These are phyloP conservation scores for Alternaria conjuncta DNA, from an alignment of 2,329 filamentous ascomycete species.

Conservation along the genomic window DNA sequence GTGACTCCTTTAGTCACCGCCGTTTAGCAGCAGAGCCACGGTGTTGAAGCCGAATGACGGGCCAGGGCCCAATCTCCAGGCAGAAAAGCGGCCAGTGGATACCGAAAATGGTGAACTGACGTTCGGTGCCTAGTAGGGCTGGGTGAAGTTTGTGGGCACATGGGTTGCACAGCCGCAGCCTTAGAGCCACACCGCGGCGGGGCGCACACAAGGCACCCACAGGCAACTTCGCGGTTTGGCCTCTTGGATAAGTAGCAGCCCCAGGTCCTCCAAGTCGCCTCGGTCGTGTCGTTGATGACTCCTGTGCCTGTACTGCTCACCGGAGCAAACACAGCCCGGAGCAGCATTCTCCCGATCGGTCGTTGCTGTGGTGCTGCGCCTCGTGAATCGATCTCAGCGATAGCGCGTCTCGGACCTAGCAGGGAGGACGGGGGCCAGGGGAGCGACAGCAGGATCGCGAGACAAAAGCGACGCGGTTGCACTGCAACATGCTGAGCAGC, in stretches of 20 bases:
- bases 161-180: conserved; percentile 36
- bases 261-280: conserved; percentile 27
- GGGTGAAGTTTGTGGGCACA: conserved; percentile 22
- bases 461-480: conserved; percentile 11
- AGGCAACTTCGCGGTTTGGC: conserved; percentile 10
- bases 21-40: conserved; percentile 35
- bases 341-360: conserved; percentile 22
- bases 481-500: conserved; percentile 4
- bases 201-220: conserved; percentile 41
- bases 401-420: conserved; percentile 3
- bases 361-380: conserved; percentile 30
- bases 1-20: conserved; percentile 41
- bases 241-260: conserved; percentile 37
- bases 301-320: conserved; percentile 28
- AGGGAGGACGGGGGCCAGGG: conserved; percentile 1
- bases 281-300: conserved; percentile 25
- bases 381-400: conserved; percentile 14
- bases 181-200: conserved; percentile 20
- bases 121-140: conserved; percentile 42
- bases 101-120: conserved; percentile 27
- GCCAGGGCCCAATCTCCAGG: conserved; percentile 31
- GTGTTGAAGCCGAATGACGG: conserved; percentile 24
- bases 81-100: conserved; percentile 29
- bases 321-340: conserved; percentile 39
- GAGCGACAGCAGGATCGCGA: conserved; percentile 4